Evolutionary conservation across 345 rosid genomes (phyloP).

Genomic region (Viola odorata): DNA sequence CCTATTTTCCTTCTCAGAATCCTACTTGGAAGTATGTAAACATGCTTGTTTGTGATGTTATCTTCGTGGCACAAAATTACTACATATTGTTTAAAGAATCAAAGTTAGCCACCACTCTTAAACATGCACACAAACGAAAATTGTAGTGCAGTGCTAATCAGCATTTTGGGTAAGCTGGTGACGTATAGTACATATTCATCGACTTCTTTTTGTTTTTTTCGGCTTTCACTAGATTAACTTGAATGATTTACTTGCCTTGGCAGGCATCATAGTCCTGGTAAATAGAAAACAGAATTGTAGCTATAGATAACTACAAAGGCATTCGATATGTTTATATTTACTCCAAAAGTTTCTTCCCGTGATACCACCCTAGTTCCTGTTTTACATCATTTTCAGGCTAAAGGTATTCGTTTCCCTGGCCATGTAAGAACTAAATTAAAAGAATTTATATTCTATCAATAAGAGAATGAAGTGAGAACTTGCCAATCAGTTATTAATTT

Average conservation of each 20-base stretch:
- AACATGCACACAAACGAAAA: neutral
- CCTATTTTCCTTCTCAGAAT: slow-evolving; percentile 34
- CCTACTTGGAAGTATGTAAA: slow-evolving; percentile 48
- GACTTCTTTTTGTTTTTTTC: neutral
- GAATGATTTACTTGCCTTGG: neutral
- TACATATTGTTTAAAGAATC: neutral
- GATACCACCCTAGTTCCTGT: too few species aligned
- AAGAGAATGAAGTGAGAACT: too few species aligned
- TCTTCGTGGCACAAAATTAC: neutral
- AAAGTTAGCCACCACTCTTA: neutral
- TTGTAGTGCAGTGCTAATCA: neutral
- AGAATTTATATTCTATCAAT: too few species aligned
- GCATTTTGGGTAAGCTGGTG: neutral
- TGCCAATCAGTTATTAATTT: too few species aligned
- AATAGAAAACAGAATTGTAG: too few species aligned
- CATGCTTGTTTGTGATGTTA: neutral
- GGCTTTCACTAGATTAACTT: neutral
- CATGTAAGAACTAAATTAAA: too few species aligned
- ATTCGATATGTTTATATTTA: too few species aligned
- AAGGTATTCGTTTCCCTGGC: too few species aligned
- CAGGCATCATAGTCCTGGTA: too few species aligned
- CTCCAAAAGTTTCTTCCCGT: too few species aligned
- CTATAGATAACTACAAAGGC: too few species aligned
- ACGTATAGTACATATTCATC: neutral
- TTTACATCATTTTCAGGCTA: too few species aligned